A percentile compares a stretch with the other conserved stretches of the same genome.
These are phyloP conservation scores for Ophiocordyceps camponoti-saundersi DNA, from an alignment of 2,329 filamentous ascomycete genomes.

Conservation along the genomic window DNA sequence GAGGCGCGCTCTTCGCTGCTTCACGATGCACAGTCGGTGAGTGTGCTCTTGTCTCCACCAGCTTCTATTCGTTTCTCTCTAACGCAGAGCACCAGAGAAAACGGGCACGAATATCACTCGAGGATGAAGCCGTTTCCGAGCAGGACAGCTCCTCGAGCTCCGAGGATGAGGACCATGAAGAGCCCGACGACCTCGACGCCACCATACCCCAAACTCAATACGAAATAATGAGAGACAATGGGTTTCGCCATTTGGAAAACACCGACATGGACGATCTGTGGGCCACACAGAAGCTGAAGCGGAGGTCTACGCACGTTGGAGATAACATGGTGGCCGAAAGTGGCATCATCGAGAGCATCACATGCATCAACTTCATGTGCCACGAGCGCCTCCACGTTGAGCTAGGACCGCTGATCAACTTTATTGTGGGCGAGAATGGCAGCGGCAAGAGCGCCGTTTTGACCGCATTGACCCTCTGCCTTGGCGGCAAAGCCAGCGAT, in stretches of 20 bases:
- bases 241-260: conserved; percentile 39
- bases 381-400: conserved; percentile 66
- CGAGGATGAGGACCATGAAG: conserved; percentile 16
- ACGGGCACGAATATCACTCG: background rate
- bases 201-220: conserved; percentile 41
- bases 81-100: conserved; percentile 2
- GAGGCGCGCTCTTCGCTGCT: conserved; percentile 23
- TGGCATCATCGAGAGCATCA: conserved; percentile 76
- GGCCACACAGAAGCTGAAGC: conserved; percentile 46
- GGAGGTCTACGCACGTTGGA: conserved; percentile 28
- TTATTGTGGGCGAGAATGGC: conserved; percentile 93
- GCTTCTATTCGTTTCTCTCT: background rate
- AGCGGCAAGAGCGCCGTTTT: conserved; percentile 94
- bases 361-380: conserved; percentile 92
- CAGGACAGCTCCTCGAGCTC: conserved; percentile 9
- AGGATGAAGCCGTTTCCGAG: background rate
- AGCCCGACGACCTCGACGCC: conserved; percentile 9
- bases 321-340: conserved; percentile 65
- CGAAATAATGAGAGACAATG: conserved; percentile 40
- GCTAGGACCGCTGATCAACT: conserved; percentile 91
- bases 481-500: conserved; percentile 85
- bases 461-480: conserved; percentile 79
- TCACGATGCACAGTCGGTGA: conserved; percentile 10
- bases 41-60: background rate
- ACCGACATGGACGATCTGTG: conserved; percentile 41